Percentiles rank a stretch among this genome's conserved stretches.
Evolutionary conservation across 1,284 basidiomycete genomes (phyloP).

Genomic region (Ceratobasidium sp.): DNA sequence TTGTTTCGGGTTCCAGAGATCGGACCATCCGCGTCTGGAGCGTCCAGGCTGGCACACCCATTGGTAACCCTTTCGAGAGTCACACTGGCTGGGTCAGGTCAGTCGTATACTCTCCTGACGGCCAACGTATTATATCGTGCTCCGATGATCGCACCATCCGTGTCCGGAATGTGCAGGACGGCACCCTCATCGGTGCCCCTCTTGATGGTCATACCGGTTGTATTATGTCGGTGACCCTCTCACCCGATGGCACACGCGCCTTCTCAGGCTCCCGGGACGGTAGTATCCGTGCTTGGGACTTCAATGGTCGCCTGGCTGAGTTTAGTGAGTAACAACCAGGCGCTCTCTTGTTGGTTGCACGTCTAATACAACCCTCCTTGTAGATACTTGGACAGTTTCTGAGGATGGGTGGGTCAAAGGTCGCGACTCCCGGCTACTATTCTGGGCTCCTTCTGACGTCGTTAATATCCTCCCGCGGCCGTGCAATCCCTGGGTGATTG

Average conservation of each 20-base stretch:
- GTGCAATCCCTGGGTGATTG: too few relatives aligned
- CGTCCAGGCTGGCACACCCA: background rate
- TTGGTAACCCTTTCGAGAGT: background rate
- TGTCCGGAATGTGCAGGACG: background rate
- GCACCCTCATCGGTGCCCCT: slow-evolving; percentile 4
- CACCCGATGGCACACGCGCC: slow-evolving; percentile 32
- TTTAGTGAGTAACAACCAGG: too few relatives aligned
- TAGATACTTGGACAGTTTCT: too few relatives aligned
- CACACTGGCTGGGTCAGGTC: background rate
- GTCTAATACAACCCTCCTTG: too few relatives aligned
- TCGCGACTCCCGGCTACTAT: too few relatives aligned
- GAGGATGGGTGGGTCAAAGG: too few relatives aligned
- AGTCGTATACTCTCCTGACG: background rate
- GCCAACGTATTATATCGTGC: background rate
- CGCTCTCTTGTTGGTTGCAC: too few relatives aligned
- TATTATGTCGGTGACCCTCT: slow-evolving; percentile 54
- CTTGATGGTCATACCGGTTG: slow-evolving; percentile 53
- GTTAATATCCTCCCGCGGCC: too few relatives aligned
- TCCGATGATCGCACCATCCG: background rate
- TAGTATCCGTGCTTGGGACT: background rate
- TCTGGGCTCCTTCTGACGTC: too few relatives aligned
- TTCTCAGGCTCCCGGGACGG: background rate
- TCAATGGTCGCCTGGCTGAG: background rate
- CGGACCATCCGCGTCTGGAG: slow-evolving; percentile 13
- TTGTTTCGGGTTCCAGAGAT: slow-evolving; percentile 24